A percentile compares a stretch with the other conserved stretches of the same genome.
Conservation (phyloP, 495 filamentous ascomycete genomes). For the Lophiostoma macrostomum region DNA sequence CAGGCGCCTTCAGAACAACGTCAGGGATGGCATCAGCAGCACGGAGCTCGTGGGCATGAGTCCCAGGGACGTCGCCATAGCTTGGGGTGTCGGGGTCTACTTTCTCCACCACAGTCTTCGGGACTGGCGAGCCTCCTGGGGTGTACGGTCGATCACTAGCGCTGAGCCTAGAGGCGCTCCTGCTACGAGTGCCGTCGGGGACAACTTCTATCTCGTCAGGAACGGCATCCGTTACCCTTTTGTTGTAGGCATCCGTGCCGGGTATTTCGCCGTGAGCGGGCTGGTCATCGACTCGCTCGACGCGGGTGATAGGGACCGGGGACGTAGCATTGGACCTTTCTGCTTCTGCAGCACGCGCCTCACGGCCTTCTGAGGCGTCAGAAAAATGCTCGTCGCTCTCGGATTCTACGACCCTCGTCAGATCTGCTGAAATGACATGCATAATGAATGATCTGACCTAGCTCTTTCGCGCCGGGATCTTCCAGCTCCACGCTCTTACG, state of each 20-base stretch:
- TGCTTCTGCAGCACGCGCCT: conserved; percentile 27
- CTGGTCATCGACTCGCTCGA: conserved; percentile 55
- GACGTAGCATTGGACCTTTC: conserved; percentile 44
- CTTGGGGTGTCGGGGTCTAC: conserved; percentile 63
- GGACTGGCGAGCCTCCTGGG: conserved; percentile 62
- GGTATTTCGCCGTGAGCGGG: conserved; percentile 61
- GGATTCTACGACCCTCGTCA: too few relatives aligned
- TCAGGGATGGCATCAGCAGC: conserved; percentile 84
- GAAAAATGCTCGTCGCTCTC: conserved; percentile 86
- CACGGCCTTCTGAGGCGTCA: conserved; percentile 72
- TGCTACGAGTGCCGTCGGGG: conserved; percentile 53
- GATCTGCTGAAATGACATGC: too few relatives aligned
- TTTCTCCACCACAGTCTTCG: conserved; percentile 80
- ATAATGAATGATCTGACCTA: conserved; percentile 66
- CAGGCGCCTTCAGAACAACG: conserved; percentile 53
- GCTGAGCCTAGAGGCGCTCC: conserved; percentile 45
- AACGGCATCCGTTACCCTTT: conserved; percentile 58
- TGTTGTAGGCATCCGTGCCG: conserved; percentile 58
- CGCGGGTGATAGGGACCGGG: conserved; percentile 59
- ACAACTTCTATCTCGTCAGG: conserved; percentile 64
- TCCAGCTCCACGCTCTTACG: conserved; percentile 58
- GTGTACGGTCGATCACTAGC: conserved; percentile 43
- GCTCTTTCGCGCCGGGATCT: conserved; percentile 80
- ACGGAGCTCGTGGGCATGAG: conserved; percentile 68
- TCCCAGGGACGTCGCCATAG: conserved; percentile 86